A percentile compares a stretch with the other conserved stretches of the same genome.
These are phyloP conservation scores for Zizania latifolia DNA, from an alignment of 176 grass and related monocot species.

Conservation along the genomic window DNA sequence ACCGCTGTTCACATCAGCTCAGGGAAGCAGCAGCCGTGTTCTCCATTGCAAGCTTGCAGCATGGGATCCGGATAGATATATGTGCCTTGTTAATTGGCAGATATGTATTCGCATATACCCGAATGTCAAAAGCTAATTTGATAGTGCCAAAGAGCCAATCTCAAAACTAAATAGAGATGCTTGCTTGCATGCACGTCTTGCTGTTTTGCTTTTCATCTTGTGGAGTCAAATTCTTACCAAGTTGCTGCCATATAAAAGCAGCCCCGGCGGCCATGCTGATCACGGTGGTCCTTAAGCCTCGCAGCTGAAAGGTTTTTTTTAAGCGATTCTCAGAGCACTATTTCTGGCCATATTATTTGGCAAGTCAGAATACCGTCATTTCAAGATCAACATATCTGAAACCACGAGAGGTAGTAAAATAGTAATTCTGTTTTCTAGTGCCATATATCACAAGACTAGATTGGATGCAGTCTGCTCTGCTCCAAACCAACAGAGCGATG, in stretches of 20 bases:
- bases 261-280: neutral
- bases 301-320: neutral
- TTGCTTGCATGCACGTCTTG: neutral
- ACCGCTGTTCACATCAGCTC: constrained; percentile 17
- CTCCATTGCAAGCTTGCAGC: neutral
- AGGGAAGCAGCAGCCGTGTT: constrained; percentile 6
- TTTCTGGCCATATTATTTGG: neutral
- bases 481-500: neutral
- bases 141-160: neutral
- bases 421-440: too few species aligned
- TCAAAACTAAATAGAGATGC: constrained; percentile 1
- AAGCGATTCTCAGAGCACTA: neutral
- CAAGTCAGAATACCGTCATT: neutral
- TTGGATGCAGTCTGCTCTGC: too few species aligned
- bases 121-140: constrained; percentile 21
- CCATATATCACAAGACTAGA: too few species aligned
- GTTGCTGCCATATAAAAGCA: neutral
- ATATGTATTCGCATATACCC: neutral
- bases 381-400: too few species aligned
- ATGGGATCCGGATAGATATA: neutral
- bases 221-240: constrained; percentile 5
- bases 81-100: neutral
- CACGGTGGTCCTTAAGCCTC: neutral
- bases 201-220: neutral
- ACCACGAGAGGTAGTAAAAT: too few species aligned